Conservation (phyloP, 371 early-diverging fungal genomes). For the Dentiscutata heterogama region DNA sequence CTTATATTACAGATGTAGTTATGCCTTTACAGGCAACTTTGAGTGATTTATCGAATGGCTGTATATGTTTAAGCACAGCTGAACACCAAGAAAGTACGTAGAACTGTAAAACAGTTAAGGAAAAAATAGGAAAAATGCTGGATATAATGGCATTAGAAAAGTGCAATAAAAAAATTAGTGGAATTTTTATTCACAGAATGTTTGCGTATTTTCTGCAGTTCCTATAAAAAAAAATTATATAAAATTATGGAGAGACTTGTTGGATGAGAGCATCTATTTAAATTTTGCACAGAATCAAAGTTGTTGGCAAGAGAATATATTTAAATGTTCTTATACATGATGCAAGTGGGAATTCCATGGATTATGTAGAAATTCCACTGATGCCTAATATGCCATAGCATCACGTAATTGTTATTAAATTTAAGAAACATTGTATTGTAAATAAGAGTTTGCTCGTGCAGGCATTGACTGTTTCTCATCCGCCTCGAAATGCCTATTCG, state of each 20-base stretch:
- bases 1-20: slow-evolving; percentile 28
- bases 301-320: neutral
- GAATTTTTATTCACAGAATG: slow-evolving; percentile 3
- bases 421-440: slow-evolving; percentile 24
- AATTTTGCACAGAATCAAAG: neutral
- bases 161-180: slow-evolving; percentile 16
- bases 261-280: neutral
- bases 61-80: slow-evolving; percentile 33
- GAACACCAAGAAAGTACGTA: slow-evolving; percentile 40
- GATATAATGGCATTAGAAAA: slow-evolving; percentile 30
- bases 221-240: neutral
- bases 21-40: slow-evolving; percentile 28
- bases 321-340: slow-evolving; percentile 1
- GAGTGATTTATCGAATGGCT: slow-evolving; percentile 21
- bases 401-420: neutral
- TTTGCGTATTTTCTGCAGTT: neutral
- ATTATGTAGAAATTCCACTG: slow-evolving; percentile 19
- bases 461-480: slow-evolving; percentile 17
- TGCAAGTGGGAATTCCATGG: neutral
- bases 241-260: slow-evolving; percentile 7
- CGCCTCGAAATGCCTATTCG: slow-evolving; percentile 23
- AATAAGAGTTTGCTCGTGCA: slow-evolving; percentile 24
- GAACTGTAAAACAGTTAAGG: neutral
- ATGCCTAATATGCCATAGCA: too few relatives aligned
- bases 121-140: slow-evolving; percentile 25